Evolutionary conservation across 2,329 filamentous ascomycete species (phyloP).

Genomic region (Fusarium oxysporum): DNA sequence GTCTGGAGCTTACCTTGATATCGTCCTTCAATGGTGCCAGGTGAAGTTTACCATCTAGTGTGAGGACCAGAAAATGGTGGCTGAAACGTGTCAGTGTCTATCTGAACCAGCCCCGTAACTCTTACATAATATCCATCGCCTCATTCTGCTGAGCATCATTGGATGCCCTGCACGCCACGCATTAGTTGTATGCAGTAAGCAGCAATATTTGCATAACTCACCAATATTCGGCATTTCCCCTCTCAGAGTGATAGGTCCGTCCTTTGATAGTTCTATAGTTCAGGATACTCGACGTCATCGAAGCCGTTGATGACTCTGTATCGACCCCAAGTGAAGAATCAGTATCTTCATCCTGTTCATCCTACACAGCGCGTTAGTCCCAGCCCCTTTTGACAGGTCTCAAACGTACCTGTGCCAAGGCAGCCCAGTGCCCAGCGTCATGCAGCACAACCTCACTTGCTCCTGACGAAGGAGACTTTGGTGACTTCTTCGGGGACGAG

Average conservation of each 20-base stretch:
- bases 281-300: background rate
- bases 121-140: constrained; percentile 14
- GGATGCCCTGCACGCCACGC: background rate
- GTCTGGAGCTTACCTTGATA: background rate
- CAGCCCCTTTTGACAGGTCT: background rate
- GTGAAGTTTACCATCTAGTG: background rate
- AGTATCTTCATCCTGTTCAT: background rate
- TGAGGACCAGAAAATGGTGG: constrained; percentile 11
- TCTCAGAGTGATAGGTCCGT: background rate
- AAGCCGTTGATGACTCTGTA: background rate
- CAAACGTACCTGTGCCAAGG: background rate
- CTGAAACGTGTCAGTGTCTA: background rate
- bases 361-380: background rate
- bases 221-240: constrained; percentile 6
- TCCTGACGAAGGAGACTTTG: background rate
- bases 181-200: background rate
- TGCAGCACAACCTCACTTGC: background rate
- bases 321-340: background rate
- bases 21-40: background rate
- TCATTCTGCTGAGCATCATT: constrained; percentile 13
- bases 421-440: constrained; percentile 9
- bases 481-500: constrained; percentile 1
- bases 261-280: constrained; percentile 3
- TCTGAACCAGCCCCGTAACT: fast-evolving
- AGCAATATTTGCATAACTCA: background rate